Evolutionary conservation across 345 rosid genomes (phyloP).

Genomic region (Eutrema japonicum): DNA sequence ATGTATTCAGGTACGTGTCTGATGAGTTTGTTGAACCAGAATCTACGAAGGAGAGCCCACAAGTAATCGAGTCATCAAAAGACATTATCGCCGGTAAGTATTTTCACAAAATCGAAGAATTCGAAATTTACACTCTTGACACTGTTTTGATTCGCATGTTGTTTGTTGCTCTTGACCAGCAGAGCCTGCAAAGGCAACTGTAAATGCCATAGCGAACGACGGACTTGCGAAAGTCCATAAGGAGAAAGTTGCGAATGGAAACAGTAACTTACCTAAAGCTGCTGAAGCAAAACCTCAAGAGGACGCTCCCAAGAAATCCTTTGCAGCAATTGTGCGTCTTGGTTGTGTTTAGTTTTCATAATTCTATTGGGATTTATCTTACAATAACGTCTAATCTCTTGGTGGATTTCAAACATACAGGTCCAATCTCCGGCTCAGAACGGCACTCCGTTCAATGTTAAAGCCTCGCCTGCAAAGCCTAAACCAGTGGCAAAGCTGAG

Average conservation of each 20-base stretch:
- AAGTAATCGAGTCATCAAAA: conserved; percentile 24
- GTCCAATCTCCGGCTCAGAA: conserved; percentile 30
- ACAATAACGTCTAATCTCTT: conserved; percentile 8
- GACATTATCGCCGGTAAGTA: background rate
- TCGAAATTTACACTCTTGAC: background rate
- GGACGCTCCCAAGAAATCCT: conserved; percentile 32
- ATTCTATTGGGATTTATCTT: background rate
- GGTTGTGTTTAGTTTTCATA: conserved; percentile 7
- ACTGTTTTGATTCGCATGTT: conserved; percentile 14
- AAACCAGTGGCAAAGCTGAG: conserved; percentile 24
- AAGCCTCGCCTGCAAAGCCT: conserved; percentile 32
- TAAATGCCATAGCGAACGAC: conserved; percentile 14
- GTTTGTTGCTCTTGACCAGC: background rate
- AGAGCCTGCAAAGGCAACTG: conserved; percentile 25
- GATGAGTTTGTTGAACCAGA: conserved; percentile 39
- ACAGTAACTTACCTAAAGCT: conserved; percentile 21
- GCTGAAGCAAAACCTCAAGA: conserved; percentile 33
- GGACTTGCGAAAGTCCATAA: conserved; percentile 2
- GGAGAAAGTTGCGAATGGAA: conserved; percentile 16
- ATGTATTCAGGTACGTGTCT: conserved; percentile 65
- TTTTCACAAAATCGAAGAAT: conserved; percentile 15
- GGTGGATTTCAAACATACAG: conserved; percentile 5
- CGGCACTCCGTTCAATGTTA: background rate
- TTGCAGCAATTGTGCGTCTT: conserved; percentile 37
- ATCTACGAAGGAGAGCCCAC: conserved; percentile 33